Percentiles rank a stretch among this genome's conserved stretches.
phyloP scores from a whole-genome alignment of 2,329 filamentous ascomycete species.

The Trichoderma semiorbis region DNA sequence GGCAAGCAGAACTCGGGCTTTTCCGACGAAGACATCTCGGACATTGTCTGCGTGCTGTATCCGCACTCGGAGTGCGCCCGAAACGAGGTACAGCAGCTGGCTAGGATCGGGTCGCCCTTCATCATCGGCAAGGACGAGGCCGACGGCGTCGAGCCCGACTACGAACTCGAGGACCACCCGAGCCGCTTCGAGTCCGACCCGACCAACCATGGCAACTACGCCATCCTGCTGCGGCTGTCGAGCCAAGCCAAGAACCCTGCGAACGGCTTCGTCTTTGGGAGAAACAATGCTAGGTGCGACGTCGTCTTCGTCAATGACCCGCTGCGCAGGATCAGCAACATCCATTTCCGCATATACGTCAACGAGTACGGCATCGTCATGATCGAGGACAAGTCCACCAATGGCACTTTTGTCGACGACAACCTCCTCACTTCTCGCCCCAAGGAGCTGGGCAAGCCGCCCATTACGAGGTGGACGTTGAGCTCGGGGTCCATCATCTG shows the following conservation, averaged over 20 bases:
- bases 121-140: constrained; percentile 50
- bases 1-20: constrained; percentile 81
- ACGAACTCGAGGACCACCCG: constrained; percentile 49
- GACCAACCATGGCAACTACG: constrained; percentile 48
- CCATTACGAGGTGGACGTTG: constrained; percentile 55
- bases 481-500: constrained; percentile 70
- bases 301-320: constrained; percentile 64
- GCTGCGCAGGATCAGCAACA: constrained; percentile 76
- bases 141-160: constrained; percentile 50
- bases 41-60: constrained; percentile 85
- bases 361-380: constrained; percentile 85
- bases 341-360: constrained; percentile 92
- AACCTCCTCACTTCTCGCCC: constrained; percentile 53
- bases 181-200: constrained; percentile 43
- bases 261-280: constrained; percentile 81
- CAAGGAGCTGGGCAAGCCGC: constrained; percentile 34
- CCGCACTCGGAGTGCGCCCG: constrained; percentile 72
- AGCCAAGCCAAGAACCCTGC: constrained; percentile 64
- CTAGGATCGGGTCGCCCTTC: constrained; percentile 45
- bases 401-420: constrained; percentile 84
- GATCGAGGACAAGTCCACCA: constrained; percentile 93
- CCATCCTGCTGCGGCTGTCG: constrained; percentile 79
- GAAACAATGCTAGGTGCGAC: constrained; percentile 70
- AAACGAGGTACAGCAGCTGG: constrained; percentile 59
- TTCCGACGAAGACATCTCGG: constrained; percentile 75